Evolutionary conservation across 768 basidiomycete genomes (phyloP).

Genomic region (Leccinum disarticulatum): DNA sequence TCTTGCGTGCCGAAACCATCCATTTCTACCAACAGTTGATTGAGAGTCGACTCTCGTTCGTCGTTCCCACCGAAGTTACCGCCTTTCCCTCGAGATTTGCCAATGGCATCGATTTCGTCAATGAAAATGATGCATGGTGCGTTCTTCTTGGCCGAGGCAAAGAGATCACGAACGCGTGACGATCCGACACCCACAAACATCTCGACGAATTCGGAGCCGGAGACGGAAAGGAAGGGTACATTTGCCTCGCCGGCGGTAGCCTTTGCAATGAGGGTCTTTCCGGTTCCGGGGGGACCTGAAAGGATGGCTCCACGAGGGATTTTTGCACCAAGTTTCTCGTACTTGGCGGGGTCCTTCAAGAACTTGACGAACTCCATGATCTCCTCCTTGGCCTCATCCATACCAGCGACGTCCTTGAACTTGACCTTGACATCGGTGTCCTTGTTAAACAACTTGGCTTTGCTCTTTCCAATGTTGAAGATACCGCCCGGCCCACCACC

Average conservation of each 20-base stretch:
- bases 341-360: slow-evolving; percentile 91
- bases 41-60: slow-evolving; percentile 95
- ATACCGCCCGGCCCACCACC: slow-evolving; percentile 81
- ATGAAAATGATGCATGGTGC: slow-evolving; percentile 99
- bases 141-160: slow-evolving; percentile 95
- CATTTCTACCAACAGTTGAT: slow-evolving; percentile 98
- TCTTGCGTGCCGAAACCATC: slow-evolving; percentile 99
- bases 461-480: slow-evolving; percentile 95
- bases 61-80: slow-evolving; percentile 91
- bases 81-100: slow-evolving; percentile 82
- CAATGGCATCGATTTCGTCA: slow-evolving; percentile 99
- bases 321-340: slow-evolving; percentile 96
- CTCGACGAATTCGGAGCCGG: slow-evolving; percentile 98
- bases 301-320: slow-evolving; percentile 95
- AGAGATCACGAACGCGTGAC: slow-evolving; percentile 94
- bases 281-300: slow-evolving; percentile 95
- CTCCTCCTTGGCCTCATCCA: slow-evolving; percentile 99
- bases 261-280: slow-evolving; percentile 97
- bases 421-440: slow-evolving; percentile 91
- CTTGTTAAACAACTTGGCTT: slow-evolving; percentile 94
- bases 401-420: slow-evolving; percentile 97
- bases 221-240: slow-evolving; percentile 97
- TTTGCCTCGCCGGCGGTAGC: slow-evolving; percentile 98
- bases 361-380: slow-evolving; percentile 99
- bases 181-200: slow-evolving; percentile 99